Percentiles rank a stretch among this genome's conserved stretches.
These are phyloP conservation scores for Saturnispora quitensis DNA, from an alignment of 805 yeast genomes.

Conservation along the genomic window DNA sequence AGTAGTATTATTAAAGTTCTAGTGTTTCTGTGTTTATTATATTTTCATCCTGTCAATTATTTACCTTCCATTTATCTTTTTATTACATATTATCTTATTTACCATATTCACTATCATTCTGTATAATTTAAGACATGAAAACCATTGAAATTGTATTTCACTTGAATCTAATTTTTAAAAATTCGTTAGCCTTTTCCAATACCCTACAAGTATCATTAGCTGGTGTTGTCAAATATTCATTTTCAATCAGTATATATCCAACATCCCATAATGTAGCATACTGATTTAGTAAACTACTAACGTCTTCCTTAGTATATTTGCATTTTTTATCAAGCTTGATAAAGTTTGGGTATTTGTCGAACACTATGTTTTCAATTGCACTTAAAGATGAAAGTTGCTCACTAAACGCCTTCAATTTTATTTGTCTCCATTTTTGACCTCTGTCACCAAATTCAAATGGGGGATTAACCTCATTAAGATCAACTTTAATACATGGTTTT, in stretches of 20 bases:
- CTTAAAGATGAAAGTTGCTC: not conserved
- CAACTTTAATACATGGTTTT: not conserved
- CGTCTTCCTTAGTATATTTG: conserved; percentile 14
- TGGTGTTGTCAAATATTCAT: not conserved
- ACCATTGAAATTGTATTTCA: not conserved
- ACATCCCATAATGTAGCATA: conserved; percentile 13
- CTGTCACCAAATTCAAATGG: conserved; percentile 30
- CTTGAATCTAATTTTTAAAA: conserved; percentile 9
- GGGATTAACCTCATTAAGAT: not conserved
- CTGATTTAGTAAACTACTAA: conserved; percentile 11
- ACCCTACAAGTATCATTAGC: not conserved
- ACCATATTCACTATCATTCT: not conserved
- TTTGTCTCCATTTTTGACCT: conserved; percentile 32
- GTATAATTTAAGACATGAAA: not conserved
- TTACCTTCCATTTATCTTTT: not conserved
- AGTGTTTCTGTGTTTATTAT: not conserved
- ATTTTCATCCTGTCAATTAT: not conserved
- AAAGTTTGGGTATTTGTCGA: conserved; percentile 16
- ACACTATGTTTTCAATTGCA: not conserved
- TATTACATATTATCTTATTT: not conserved
- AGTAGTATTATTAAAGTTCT: not conserved
- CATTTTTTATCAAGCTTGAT: not conserved
- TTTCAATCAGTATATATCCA: conserved; percentile 8
- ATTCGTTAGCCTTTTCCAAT: not conserved
- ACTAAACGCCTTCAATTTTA: conserved; percentile 23